Percentiles rank a stretch among this genome's conserved stretches.
Evolutionary conservation across 257 asterid genomes (phyloP).

Genomic region (Solanum bulbocastanum): DNA sequence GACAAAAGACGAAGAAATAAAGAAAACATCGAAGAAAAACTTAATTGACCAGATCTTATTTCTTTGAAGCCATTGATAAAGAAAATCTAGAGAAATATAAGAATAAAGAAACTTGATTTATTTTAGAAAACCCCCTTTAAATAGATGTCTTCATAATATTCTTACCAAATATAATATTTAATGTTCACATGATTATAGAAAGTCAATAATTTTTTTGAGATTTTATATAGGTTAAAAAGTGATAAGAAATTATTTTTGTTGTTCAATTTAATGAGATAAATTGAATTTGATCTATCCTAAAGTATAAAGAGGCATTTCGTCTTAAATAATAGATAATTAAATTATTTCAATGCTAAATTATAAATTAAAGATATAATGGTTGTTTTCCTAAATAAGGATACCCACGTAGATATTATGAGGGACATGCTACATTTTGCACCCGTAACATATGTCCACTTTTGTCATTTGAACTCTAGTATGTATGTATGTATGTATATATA

Average conservation of each 20-base stretch:
- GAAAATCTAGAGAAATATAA: background rate
- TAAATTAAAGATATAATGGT: background rate
- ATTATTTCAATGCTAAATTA: background rate
- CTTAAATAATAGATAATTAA: background rate
- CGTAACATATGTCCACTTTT: too few relatives aligned
- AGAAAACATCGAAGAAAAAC: background rate
- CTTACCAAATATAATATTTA: background rate
- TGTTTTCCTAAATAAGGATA: too few relatives aligned
- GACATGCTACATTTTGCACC: too few relatives aligned
- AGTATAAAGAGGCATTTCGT: background rate
- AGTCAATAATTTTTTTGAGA: background rate
- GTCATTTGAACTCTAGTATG: too few relatives aligned
- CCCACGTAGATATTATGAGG: too few relatives aligned
- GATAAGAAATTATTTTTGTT: background rate
- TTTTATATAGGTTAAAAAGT: background rate
- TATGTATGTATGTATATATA: too few relatives aligned
- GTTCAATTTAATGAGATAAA: background rate
- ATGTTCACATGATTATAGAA: background rate
- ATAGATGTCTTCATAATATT: background rate
- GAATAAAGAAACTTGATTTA: background rate
- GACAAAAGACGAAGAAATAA: background rate
- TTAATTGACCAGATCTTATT: background rate
- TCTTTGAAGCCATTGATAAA: background rate
- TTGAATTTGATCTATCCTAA: background rate
- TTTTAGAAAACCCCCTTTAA: background rate